Conservation (phyloP, 257 asterid species). For the Solanum ossicruentum region DNA sequence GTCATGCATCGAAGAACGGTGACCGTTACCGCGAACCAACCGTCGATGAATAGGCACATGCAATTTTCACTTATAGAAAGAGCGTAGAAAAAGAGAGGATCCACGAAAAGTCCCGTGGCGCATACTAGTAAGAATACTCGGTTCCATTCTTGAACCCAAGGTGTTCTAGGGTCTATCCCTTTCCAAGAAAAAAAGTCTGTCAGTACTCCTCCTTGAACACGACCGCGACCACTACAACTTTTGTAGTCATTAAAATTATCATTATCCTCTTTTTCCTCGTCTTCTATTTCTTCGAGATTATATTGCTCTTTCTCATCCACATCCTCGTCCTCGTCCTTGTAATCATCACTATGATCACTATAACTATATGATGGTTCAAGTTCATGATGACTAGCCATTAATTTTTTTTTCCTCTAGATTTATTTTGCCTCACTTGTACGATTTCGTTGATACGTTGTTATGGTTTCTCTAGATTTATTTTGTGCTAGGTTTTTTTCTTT, state of each 20-base stretch:
- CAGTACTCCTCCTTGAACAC: slow-evolving; percentile 2
- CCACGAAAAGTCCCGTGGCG: slow-evolving; percentile 68
- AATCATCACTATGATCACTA: slow-evolving; percentile 7
- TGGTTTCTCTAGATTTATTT: too few relatives aligned
- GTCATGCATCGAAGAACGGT: slow-evolving; percentile 84
- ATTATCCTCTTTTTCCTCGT: slow-evolving; percentile 4
- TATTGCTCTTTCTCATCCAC: not conserved
- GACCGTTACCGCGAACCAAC: slow-evolving; percentile 78
- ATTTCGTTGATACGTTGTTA: too few relatives aligned
- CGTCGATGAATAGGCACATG: slow-evolving; percentile 83
- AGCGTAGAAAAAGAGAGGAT: slow-evolving; percentile 76
- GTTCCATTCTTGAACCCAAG: slow-evolving; percentile 91
- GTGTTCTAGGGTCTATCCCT: slow-evolving; percentile 41
- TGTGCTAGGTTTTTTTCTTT: not conserved
- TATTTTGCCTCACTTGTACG: too few relatives aligned
- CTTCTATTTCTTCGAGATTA: slow-evolving; percentile 13
- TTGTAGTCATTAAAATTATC: not conserved
- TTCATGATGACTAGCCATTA: slow-evolving; percentile 26
- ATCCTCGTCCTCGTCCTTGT: not conserved
- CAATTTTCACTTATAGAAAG: slow-evolving; percentile 66
- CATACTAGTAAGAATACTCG: slow-evolving; percentile 60
- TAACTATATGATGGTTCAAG: slow-evolving; percentile 5
- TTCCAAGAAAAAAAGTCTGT: slow-evolving; percentile 27
- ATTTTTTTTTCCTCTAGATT: not conserved
- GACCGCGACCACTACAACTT: not conserved